Conservation (phyloP, 2,329 filamentous ascomycete genomes). For the Penicillium sp. region DNA sequence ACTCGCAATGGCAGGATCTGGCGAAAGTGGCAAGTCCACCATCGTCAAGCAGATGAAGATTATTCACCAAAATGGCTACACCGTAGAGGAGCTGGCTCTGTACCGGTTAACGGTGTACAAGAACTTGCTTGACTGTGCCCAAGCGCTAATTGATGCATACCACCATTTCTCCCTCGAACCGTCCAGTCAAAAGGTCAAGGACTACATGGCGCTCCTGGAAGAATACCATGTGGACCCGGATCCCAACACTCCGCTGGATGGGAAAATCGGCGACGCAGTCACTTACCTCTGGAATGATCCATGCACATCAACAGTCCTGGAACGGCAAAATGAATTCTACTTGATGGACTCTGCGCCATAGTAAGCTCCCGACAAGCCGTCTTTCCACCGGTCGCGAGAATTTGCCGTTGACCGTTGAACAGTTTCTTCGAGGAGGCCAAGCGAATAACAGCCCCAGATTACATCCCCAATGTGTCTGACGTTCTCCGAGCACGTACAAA, state of each 20-base stretch:
- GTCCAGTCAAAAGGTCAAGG: constrained; percentile 68
- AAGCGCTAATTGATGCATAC: constrained; percentile 88
- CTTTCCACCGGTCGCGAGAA: not conserved
- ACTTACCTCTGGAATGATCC: constrained; percentile 88
- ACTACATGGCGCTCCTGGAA: constrained; percentile 75
- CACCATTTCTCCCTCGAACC: constrained; percentile 86
- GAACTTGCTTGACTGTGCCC: constrained; percentile 95
- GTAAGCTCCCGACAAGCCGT: constrained; percentile 56
- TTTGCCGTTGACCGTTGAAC: constrained; percentile 22
- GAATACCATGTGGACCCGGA: constrained; percentile 90
- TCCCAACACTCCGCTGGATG: constrained; percentile 80
- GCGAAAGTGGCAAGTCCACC: constrained; percentile 97
- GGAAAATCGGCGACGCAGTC: constrained; percentile 78
- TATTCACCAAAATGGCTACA: constrained; percentile 97
- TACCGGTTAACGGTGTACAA: constrained; percentile 98
- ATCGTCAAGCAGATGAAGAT: constrained; percentile 99
- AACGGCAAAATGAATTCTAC: constrained; percentile 97
- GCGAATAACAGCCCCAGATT: constrained; percentile 80
- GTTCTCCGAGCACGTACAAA: constrained; percentile 95
- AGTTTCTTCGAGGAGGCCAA: constrained; percentile 96
- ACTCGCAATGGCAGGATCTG: constrained; percentile 67
- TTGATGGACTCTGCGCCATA: constrained; percentile 99
- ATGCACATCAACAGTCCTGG: constrained; percentile 77
- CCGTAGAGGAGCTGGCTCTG: constrained; percentile 86
- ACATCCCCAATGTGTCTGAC: constrained; percentile 91